These are phyloP conservation scores for Fusarium sulawesiense DNA, from an alignment of 2,329 filamentous ascomycete species.

Conservation along the genomic window DNA sequence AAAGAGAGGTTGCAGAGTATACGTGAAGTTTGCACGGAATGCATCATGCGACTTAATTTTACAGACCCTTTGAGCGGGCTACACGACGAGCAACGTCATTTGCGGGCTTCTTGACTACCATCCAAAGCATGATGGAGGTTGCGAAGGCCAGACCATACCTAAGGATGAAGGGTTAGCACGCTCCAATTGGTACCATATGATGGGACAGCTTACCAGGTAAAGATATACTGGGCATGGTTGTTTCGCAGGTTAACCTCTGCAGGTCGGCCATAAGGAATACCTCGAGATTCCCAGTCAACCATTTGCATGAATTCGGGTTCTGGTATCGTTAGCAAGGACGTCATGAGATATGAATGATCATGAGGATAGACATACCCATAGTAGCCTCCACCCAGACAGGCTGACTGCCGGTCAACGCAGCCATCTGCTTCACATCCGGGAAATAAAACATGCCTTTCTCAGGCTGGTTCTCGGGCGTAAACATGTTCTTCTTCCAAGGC, in stretches of 20 bases:
- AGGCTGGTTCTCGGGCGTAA: slow-evolving; percentile 90
- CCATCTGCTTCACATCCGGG: slow-evolving; percentile 94
- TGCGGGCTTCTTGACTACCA: slow-evolving; percentile 90
- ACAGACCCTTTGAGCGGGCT: slow-evolving; percentile 46
- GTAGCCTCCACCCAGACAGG: slow-evolving; percentile 96
- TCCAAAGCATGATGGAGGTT: slow-evolving; percentile 95
- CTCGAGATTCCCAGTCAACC: slow-evolving; percentile 80
- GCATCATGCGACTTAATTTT: slow-evolving; percentile 27
- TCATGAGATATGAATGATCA: not conserved
- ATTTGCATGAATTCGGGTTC: slow-evolving; percentile 82
- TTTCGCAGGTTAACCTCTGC: slow-evolving; percentile 94
- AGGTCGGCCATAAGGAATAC: slow-evolving; percentile 88
- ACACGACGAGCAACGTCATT: slow-evolving; percentile 78
- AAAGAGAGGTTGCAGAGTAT: slow-evolving; percentile 53
- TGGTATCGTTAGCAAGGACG: slow-evolving; percentile 51
- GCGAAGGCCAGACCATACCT: slow-evolving; percentile 89
- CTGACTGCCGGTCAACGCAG: slow-evolving; percentile 81
- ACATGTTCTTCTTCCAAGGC: slow-evolving; percentile 98
- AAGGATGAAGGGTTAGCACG: slow-evolving; percentile 1
- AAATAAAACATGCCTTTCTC: slow-evolving; percentile 92
- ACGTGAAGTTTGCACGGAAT: slow-evolving; percentile 44
- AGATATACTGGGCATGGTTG: slow-evolving; percentile 98
- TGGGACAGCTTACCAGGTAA: slow-evolving; percentile 82
- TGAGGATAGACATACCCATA: slow-evolving; percentile 71
- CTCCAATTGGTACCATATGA: not conserved